Evolutionary conservation across 768 basidiomycete species (phyloP).

Genomic region (Dioszegia crocea): DNA sequence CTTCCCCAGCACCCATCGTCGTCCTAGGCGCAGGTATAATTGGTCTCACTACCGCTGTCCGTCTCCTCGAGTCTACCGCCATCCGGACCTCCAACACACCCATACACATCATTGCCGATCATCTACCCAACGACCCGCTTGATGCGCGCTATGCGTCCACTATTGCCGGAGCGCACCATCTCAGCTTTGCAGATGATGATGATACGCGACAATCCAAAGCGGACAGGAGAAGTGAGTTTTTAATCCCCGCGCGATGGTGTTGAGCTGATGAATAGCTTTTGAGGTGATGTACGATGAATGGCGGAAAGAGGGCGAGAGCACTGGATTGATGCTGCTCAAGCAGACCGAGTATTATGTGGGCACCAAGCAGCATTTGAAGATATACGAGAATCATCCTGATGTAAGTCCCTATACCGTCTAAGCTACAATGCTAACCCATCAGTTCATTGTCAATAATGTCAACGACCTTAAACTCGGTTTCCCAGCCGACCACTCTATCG

Average conservation of each 20-base stretch:
- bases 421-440: slow-evolving; percentile 7
- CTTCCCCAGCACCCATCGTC: slow-evolving; percentile 23
- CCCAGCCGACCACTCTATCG: slow-evolving; percentile 35
- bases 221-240: slow-evolving; percentile 40
- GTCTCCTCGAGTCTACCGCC: slow-evolving; percentile 30
- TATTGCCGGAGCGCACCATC: slow-evolving; percentile 49
- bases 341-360: slow-evolving; percentile 49
- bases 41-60: slow-evolving; percentile 49
- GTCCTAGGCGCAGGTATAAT: slow-evolving; percentile 50
- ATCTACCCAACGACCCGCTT: slow-evolving; percentile 43
- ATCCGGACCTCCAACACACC: slow-evolving; percentile 3
- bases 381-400: slow-evolving; percentile 47
- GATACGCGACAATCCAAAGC: slow-evolving; percentile 41
- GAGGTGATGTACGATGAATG: slow-evolving; percentile 42
- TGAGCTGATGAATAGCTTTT: slow-evolving; percentile 32
- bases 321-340: slow-evolving; percentile 42
- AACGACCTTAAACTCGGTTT: background rate
- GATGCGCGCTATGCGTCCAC: slow-evolving; percentile 37
- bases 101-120: slow-evolving; percentile 44
- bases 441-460: slow-evolving; percentile 14
- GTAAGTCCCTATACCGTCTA: slow-evolving; percentile 14
- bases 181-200: slow-evolving; percentile 46
- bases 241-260: background rate
- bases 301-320: slow-evolving; percentile 17
- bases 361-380: slow-evolving; percentile 39